phyloP scores from a whole-genome alignment of 768 basidiomycete species.

The Coprinopsis sp. region DNA sequence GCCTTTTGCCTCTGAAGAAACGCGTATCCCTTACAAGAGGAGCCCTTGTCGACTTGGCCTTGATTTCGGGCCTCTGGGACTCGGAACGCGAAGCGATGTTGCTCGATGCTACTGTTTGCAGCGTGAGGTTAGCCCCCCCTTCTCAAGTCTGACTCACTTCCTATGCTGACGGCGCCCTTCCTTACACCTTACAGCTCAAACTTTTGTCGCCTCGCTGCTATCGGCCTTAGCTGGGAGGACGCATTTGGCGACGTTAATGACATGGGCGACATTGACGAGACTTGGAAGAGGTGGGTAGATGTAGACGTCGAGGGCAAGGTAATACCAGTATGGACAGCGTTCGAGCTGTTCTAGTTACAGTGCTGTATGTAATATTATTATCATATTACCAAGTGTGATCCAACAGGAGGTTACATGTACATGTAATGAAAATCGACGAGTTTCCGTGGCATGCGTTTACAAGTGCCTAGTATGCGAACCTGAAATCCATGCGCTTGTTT shows the following conservation, averaged over 20 bases:
- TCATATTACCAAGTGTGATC: too few relatives aligned
- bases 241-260: constrained; percentile 53
- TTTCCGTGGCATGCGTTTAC: neutral
- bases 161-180: constrained; percentile 6
- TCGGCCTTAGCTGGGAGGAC: constrained; percentile 59
- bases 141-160: neutral
- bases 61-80: constrained; percentile 61
- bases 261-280: constrained; percentile 43
- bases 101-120: constrained; percentile 54
- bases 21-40: constrained; percentile 53
- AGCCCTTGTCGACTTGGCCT: constrained; percentile 64
- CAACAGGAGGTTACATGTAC: too few relatives aligned
- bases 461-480: constrained; percentile 47
- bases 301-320: constrained; percentile 56
- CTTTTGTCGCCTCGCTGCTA: constrained; percentile 53
- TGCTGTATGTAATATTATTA: too few relatives aligned
- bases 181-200: constrained; percentile 47
- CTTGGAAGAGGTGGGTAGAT: constrained; percentile 55
- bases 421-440: neutral
- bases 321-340: constrained; percentile 55
- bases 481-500: constrained; percentile 56
- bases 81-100: constrained; percentile 32
- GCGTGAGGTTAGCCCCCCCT: constrained; percentile 41
- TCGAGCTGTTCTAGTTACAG: constrained; percentile 51
- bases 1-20: constrained; percentile 31